Evolutionary conservation across 495 filamentous ascomycete species (phyloP).

Genomic region (Monascus purpureus): DNA sequence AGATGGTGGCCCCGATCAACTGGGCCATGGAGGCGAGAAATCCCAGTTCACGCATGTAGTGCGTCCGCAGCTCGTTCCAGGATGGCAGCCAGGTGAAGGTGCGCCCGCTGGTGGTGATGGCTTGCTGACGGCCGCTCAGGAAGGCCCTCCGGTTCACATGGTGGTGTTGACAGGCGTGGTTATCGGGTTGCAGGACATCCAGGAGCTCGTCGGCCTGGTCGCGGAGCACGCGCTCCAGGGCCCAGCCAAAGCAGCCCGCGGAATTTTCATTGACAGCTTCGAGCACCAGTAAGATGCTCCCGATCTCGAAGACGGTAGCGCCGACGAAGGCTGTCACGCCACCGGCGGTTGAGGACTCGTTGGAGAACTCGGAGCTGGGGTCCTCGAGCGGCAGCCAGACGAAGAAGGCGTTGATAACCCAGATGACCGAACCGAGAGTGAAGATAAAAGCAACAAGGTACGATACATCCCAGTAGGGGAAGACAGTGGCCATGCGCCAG

Average conservation of each 20-base stretch:
- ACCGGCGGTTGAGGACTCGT: slow-evolving; percentile 36
- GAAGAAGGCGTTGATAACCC: slow-evolving; percentile 59
- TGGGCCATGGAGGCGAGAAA: slow-evolving; percentile 51
- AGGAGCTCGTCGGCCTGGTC: slow-evolving; percentile 3
- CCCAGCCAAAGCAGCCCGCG: slow-evolving; percentile 60
- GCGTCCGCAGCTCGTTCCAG: slow-evolving; percentile 37
- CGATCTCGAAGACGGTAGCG: slow-evolving; percentile 55
- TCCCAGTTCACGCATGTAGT: slow-evolving; percentile 55
- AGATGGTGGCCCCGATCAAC: slow-evolving; percentile 46
- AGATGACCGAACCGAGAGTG: slow-evolving; percentile 48
- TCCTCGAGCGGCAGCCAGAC: slow-evolving; percentile 45
- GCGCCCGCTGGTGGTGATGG: slow-evolving; percentile 5
- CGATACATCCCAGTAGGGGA: slow-evolving; percentile 55
- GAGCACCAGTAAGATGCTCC: slow-evolving; percentile 47
- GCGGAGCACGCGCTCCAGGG: slow-evolving; percentile 36
- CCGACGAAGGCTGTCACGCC: slow-evolving; percentile 57
- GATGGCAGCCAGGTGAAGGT: slow-evolving; percentile 51
- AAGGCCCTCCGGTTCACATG: slow-evolving; percentile 38
- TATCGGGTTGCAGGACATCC: slow-evolving; percentile 8
- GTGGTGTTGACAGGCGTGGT: slow-evolving; percentile 36
- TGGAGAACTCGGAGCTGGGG: slow-evolving; percentile 38
- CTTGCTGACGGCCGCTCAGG: slow-evolving; percentile 14
- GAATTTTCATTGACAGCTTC: slow-evolving; percentile 58
- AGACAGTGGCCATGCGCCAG: slow-evolving; percentile 40
- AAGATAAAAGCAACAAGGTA: slow-evolving; percentile 53